Evolutionary conservation across 2,329 filamentous ascomycete species (phyloP), one percentile per base, ranked within the genome.

Genomic region (Cladosporium sp.): DNA sequence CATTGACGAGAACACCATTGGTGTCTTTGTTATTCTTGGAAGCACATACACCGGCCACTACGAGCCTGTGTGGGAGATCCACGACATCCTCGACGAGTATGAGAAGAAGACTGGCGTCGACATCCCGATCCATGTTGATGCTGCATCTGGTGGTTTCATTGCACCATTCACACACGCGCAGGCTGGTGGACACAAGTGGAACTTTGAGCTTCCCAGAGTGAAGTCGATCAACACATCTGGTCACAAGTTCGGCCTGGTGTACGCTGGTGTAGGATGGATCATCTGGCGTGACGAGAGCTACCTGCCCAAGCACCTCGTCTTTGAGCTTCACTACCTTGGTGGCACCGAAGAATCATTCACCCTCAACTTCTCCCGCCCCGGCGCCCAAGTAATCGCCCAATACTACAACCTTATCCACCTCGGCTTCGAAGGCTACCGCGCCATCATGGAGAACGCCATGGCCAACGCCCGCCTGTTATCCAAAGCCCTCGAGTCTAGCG

Each of bases 1-100:
- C 68, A 83, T 92, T 38, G 89, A 92, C 68, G 89, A 92, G 77
- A 92, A 92, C 70, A 92, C 90, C 0, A 91, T 92, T 70, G 90
- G 90, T n/a, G 80, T 92, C 0, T 92, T 90, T 72, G 87, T 90
- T 0, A 92, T 92, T 63, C 73, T 92, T 5, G 89, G 90, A 3
- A 88, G 84, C 60, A 92, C 90, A 0, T 92, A 92, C 70, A 92
- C 90, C 0, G 89, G 90, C 0, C 88, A 92, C 73, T 92, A 88
- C 68, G 89, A 92, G 76, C 88, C 89, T 0, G 88, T 92, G 0
- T 86, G 90, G 74, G 86, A 88, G 71, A 85, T 92, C 24, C 86
- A 85, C 24, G 82, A 87, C 21, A 84, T 91, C 14, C 79, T 92
- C 2, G 87, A 91, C 68, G 81, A 86, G 52, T 88, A 84, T 59